Evolutionary conservation across 768 basidiomycete species (phyloP).

Genomic region (Boletus bicolor): DNA sequence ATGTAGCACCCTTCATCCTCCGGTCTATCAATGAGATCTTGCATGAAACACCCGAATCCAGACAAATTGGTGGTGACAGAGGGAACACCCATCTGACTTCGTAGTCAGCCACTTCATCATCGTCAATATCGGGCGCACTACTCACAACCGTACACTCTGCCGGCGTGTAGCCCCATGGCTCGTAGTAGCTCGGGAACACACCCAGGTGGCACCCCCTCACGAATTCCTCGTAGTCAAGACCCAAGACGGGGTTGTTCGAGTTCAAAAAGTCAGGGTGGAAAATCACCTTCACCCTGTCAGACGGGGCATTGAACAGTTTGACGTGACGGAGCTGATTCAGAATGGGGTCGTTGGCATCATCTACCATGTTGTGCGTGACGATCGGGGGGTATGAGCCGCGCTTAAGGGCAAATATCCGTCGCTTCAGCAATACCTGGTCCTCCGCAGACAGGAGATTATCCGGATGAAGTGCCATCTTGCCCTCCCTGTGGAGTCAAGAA

Average conservation of each 20-base stretch:
- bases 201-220: constrained; percentile 97
- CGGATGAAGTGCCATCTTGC: constrained; percentile 69
- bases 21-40: constrained; percentile 92
- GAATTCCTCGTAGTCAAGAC: constrained; percentile 98
- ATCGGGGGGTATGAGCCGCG: constrained; percentile 93
- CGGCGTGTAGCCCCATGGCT: constrained; percentile 96
- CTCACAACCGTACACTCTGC: constrained; percentile 97
- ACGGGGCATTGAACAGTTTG: constrained; percentile 83
- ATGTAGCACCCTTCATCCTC: constrained; percentile 97
- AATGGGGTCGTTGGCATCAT: constrained; percentile 90
- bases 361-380: constrained; percentile 98
- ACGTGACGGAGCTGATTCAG: constrained; percentile 93
- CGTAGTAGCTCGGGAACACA: constrained; percentile 97
- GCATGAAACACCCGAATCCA: constrained; percentile 98
- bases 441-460: constrained; percentile 81
- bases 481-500: constrained; percentile 46
- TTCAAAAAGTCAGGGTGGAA: constrained; percentile 99
- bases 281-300: constrained; percentile 93
- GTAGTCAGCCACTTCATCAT: constrained; percentile 8
- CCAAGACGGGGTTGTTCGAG: constrained; percentile 95
- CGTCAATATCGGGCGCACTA: constrained; percentile 11
- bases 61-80: constrained; percentile 97
- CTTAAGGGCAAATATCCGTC: constrained; percentile 94
- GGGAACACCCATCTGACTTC: constrained; percentile 88
- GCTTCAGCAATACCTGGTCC: constrained; percentile 92